Evolutionary conservation across 371 early-diverging fungal genomes (phyloP), one percentile per base, ranked within the genome.

Genomic region (Caulochytrium protostelioides): DNA sequence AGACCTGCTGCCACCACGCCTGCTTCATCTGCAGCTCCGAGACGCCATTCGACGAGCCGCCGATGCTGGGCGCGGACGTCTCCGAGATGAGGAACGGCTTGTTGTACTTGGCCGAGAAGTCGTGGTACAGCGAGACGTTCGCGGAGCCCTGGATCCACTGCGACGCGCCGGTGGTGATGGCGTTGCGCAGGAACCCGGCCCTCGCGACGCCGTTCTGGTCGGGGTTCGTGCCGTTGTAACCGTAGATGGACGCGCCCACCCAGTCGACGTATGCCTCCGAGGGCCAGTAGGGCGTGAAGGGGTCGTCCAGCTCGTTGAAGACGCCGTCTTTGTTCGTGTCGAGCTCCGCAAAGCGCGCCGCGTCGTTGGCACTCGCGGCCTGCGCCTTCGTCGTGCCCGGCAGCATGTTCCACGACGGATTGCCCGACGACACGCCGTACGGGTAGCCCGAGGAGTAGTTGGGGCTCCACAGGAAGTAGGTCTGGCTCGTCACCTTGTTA

Each of bases 381-480:
- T n/a, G n/a, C n/a, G n/a, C n/a, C n/a, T n/a, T n/a, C n/a, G n/a
- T n/a, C n/a, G n/a, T n/a, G n/a, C n/a, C n/a, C n/a, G n/a, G n/a
- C n/a, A n/a, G n/a, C n/a, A n/a, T n/a, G n/a, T n/a, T n/a, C n/a
- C n/a, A n/a, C n/a, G n/a, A n/a, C n/a, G n/a, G n/a, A n/a, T n/a
- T n/a, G n/a, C n/a, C n/a, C n/a, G n/a, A n/a, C n/a, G n/a, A n/a
- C n/a, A n/a, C 33, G 24, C 25, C n/a, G 17, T 17, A 43, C 17
- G 48, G 48, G 28, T 47, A 47, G 6, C 40, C 42, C 6, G 13
- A 13, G 16, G 16, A 39, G 6, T 32, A 12, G 19, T 23, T 27
- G 2, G 48, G 48, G 25, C 43, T 22, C 48, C 48, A 47, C 5
- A 47, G n/a, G n/a, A n/a, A n/a, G n/a, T n/a, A n/a, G n/a, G n/a